These are phyloP conservation scores for Filobasidium uniguttulatum DNA, from an alignment of 1,284 basidiomycete genomes.

Conservation along the genomic window DNA sequence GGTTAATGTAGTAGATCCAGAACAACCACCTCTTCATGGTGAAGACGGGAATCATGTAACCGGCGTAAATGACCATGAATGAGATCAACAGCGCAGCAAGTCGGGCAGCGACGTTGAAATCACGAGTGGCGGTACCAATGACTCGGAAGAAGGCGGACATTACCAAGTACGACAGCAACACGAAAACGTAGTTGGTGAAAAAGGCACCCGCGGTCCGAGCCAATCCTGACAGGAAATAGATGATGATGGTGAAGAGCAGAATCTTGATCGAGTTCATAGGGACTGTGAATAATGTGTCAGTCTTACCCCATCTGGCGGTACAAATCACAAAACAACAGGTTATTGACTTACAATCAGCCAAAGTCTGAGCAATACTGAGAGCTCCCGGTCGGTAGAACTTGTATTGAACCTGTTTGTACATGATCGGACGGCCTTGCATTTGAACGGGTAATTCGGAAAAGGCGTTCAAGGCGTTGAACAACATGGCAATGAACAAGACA, in stretches of 20 bases:
- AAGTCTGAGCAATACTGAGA: slow-evolving; percentile 47
- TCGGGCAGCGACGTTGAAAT: slow-evolving; percentile 40
- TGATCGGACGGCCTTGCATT: slow-evolving; percentile 53
- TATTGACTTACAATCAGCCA: slow-evolving; percentile 30
- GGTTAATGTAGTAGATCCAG: slow-evolving; percentile 52
- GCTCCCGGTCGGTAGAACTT: slow-evolving; percentile 69
- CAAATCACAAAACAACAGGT: too few species aligned
- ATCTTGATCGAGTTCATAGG: slow-evolving; percentile 41
- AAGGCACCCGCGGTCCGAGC: slow-evolving; percentile 38
- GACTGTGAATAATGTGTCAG: too few species aligned
- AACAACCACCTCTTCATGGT: slow-evolving; percentile 64
- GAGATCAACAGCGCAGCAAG: slow-evolving; percentile 41
- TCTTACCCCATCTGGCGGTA: too few species aligned
- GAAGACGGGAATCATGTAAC: slow-evolving; percentile 41
- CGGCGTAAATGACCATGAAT: slow-evolving; percentile 35
- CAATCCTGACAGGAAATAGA: slow-evolving; percentile 37
- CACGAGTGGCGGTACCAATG: slow-evolving; percentile 38
- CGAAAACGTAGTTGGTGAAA: slow-evolving; percentile 37
- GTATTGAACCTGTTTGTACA: slow-evolving; percentile 52
- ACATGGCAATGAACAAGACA: slow-evolving; percentile 60
- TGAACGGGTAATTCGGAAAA: slow-evolving; percentile 49
- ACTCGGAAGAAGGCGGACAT: slow-evolving; percentile 42
- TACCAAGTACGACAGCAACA: slow-evolving; percentile 36
- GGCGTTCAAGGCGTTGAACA: slow-evolving; percentile 61
- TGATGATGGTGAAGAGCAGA: slow-evolving; percentile 39